A percentile compares a stretch with the other conserved stretches of the same genome.
These are phyloP conservation scores for Glycine tomentella DNA, from an alignment of 306 rosid species.

Conservation along the genomic window DNA sequence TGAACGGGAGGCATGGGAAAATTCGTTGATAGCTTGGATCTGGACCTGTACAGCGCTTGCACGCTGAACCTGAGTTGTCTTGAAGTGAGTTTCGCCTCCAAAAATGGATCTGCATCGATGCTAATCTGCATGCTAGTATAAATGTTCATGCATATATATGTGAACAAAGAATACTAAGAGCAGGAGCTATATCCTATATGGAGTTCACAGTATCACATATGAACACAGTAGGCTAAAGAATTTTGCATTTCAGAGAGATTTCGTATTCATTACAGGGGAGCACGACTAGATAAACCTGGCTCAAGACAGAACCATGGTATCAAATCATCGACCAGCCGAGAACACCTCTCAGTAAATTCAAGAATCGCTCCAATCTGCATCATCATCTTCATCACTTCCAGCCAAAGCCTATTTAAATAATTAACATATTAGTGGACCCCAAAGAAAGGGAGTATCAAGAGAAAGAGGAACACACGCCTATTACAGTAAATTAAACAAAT, in stretches of 20 bases:
- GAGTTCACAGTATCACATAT: slow-evolving; percentile 53
- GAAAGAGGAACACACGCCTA: not conserved
- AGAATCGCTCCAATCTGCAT: slow-evolving; percentile 88
- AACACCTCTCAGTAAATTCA: slow-evolving; percentile 46
- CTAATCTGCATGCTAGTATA: slow-evolving; percentile 42
- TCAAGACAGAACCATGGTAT: slow-evolving; percentile 37
- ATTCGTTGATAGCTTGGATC: slow-evolving; percentile 38
- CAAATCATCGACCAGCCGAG: slow-evolving; percentile 31
- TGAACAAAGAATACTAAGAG: slow-evolving; percentile 1
- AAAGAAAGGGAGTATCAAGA: slow-evolving; percentile 6
- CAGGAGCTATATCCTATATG: not conserved
- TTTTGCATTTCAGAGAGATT: slow-evolving; percentile 44
- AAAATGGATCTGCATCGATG: slow-evolving; percentile 29
- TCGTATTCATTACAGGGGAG: slow-evolving; percentile 44
- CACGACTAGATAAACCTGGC: slow-evolving; percentile 28
- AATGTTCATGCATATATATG: slow-evolving; percentile 33
- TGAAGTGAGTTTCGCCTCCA: slow-evolving; percentile 45
- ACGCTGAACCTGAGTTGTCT: slow-evolving; percentile 52
- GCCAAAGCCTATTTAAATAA: slow-evolving; percentile 76
- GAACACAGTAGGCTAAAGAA: slow-evolving; percentile 49
- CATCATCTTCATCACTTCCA: slow-evolving; percentile 92
- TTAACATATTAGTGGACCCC: slow-evolving; percentile 35
- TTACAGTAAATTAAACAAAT: slow-evolving; percentile 13
- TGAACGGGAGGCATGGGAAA: slow-evolving; percentile 23
- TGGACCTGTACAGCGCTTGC: slow-evolving; percentile 58